Percentiles rank a stretch among this genome's conserved stretches.
These are phyloP conservation scores for Brassica nigra DNA, from an alignment of 345 rosid genomes.

Conservation along the genomic window DNA sequence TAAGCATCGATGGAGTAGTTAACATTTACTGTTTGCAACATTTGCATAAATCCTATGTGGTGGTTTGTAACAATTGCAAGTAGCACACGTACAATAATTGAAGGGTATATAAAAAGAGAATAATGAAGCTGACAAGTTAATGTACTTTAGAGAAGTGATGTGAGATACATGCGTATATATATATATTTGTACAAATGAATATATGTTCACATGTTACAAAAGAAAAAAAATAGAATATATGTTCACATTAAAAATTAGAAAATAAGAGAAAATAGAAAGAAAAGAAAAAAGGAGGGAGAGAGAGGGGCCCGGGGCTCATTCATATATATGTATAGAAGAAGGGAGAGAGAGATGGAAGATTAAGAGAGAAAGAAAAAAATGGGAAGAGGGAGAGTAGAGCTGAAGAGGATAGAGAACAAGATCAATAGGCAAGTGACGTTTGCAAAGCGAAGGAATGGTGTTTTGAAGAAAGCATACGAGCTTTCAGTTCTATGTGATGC, in stretches of 20 bases:
- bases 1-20: constrained; percentile 21
- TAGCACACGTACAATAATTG: constrained; percentile 31
- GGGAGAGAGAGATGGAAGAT: neutral
- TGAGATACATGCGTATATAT: neutral
- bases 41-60: constrained; percentile 25
- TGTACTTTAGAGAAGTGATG: constrained; percentile 36
- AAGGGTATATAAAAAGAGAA: constrained; percentile 21
- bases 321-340: constrained; percentile 12
- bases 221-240: neutral
- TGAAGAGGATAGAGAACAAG: constrained; percentile 99
- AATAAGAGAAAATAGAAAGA: neutral
- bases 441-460: constrained; percentile 96
- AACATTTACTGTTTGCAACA: neutral
- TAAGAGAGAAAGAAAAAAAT: constrained; percentile 39
- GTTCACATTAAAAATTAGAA: constrained; percentile 3
- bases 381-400: constrained; percentile 98
- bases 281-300: neutral
- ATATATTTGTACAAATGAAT: constrained; percentile 31
- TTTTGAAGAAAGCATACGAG: constrained; percentile 98
- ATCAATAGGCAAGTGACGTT: constrained; percentile 98
- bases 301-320: neutral
- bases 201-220: neutral
- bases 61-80: neutral
- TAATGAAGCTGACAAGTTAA: constrained; percentile 34
- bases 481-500: constrained; percentile 98